Evolutionary conservation across 805 yeast species (phyloP), one percentile per base, ranked within the genome.

Genomic region (Hanseniaspora jakobsenii): DNA sequence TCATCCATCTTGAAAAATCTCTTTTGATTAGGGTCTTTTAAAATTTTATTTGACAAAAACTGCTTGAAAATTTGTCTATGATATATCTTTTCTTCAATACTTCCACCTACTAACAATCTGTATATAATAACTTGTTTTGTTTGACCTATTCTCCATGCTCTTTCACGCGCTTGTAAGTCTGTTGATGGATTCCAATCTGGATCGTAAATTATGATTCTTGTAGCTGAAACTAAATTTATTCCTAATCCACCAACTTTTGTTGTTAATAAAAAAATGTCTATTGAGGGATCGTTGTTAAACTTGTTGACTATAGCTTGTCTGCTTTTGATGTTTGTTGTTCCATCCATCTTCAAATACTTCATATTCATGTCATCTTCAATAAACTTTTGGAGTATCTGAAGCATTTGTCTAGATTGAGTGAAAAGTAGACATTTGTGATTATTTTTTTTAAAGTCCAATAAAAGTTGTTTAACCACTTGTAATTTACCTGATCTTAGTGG

Each of bases 111-210:
- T 83, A 91, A 85, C 34, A 91, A 66, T 48, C 98, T 65, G 54
- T 89, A 91, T 28, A 89, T 87, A 6, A 86, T 75, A 7, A 89
- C 96, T 53, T 87, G 95, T 47, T 78, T 76, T 57, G 81, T 87
- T 60, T 89, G 98, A 1, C 98, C 98, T 50, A 89, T 68, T 51
- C 98, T 69, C 97, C 97, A 91, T 0, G 97, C 96, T 38, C 98
- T 65, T 59, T 89, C 98, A 48, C 97, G 69, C 0, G 98, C 98
- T 61, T 89, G 98, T 48, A 87, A 71, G 64, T 89, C 98, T 0
- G 97, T 91, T 1, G 95, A 85, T 1, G 98, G 98, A 56, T 89
- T 89, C 98, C 98, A 89, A 61, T 91, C 97, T 0, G 98, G 98
- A 55, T 89, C 98, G 58, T 73, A 89, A 13, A 89, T 89, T 18